Evolutionary conservation across 2,329 filamentous ascomycete species (phyloP), one percentile per base, ranked within the genome.

Genomic region (Rhynchosporium secalis): DNA sequence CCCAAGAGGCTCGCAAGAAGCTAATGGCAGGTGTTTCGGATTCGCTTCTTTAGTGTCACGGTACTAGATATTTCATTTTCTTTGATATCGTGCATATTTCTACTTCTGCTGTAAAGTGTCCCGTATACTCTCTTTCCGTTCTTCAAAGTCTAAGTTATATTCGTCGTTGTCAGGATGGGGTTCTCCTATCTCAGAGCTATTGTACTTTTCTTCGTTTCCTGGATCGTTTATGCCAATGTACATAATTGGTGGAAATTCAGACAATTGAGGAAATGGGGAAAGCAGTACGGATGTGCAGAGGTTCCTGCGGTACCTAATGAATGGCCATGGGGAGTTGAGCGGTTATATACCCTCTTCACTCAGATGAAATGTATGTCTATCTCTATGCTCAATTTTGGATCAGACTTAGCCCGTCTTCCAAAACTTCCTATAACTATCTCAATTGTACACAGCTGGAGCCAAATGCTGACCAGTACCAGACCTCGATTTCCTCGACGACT

Each of bases 401-500:
- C 20, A 20, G 20, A 20, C 20, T 20, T 20, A 20, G 20, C 20
- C 20, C 20, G 20, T 20, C 20, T 20, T 20, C 20, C 20, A 20
- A 20, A 20, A 20, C 20, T 20, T 20, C 20, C 20, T 20, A 20
- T 20, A 20, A 38, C 33, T n/a, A 7, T 6, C n/a, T 46, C 3
- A 6, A 4, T 2, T 3, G 1, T 46, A 9, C 20, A 4, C 2
- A 28, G 4, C 43, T 46, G 15, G 1, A 12, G 43, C 15, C 2
- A 36, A 12, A 4, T 48, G 26, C 59, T 68, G 58, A 67, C 8
- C 13, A 12, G 6, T 41, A 7, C 10, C 33, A 71, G 69, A 58
- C n/a, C 45, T 67, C 5, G 66, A 72, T 41, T 58, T 69, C 38
- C 66, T 72, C 10, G 66, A 72, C 31, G 69, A 70, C 26, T 31